A percentile compares a stretch with the other conserved stretches of the same genome.
Evolutionary conservation across 306 rosid species (phyloP).

Genomic region (Fragaria vesca): DNA sequence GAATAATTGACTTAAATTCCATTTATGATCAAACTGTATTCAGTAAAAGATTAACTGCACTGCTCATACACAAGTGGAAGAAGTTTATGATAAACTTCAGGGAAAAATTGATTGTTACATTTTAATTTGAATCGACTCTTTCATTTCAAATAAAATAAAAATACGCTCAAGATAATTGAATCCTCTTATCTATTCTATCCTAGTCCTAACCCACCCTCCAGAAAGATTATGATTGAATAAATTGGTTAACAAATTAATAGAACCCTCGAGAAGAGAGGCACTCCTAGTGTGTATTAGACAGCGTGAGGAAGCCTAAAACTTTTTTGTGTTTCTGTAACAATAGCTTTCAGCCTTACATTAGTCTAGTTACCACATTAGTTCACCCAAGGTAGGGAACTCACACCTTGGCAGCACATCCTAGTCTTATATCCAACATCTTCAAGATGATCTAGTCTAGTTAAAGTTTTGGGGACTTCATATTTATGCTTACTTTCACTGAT

Average conservation of each 20-base stretch:
- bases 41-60: not conserved
- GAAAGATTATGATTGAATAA: not conserved
- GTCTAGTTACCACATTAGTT: not conserved
- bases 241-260: not conserved
- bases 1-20: slow-evolving; percentile 1
- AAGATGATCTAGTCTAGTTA: not conserved
- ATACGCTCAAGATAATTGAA: not conserved
- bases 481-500: not conserved
- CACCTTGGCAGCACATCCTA: not conserved
- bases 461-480: not conserved
- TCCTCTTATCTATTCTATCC: not conserved
- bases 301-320: not conserved
- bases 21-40: not conserved
- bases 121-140: not conserved
- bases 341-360: not conserved
- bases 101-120: not conserved
- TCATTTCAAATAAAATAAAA: not conserved
- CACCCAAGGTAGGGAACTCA: not conserved
- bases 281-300: not conserved
- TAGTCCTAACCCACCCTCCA: not conserved
- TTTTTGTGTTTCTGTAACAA: not conserved
- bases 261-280: not conserved
- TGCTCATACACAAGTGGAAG: not conserved
- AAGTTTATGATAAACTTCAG: not conserved
- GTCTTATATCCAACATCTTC: not conserved